Evolutionary conservation across 495 filamentous ascomycete genomes (phyloP), one percentile per base, ranked within the genome.

Genomic region (Aspergillus haitiensis): DNA sequence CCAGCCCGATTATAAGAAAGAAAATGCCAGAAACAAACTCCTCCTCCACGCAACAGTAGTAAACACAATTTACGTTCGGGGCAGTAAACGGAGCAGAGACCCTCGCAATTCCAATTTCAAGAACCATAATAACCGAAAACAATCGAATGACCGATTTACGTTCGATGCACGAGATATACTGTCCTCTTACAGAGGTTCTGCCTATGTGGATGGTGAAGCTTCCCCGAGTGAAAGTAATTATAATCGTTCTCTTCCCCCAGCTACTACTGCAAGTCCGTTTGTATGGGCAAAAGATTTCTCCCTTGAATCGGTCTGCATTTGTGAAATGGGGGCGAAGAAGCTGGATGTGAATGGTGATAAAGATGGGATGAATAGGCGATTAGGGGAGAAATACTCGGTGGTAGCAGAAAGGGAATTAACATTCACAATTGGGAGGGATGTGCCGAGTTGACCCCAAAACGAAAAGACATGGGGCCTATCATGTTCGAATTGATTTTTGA

Each of bases 21-120:
- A 52, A 48, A 62, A 49, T 8, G 46, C 16, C 16, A 34, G 13
- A 62, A 61, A 16, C 21, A 33, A 37, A 11, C 70, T 98, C 50
- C 80, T 89, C 16, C 68, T 97, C 51, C 93, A 97, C 69, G 91
- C 89, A 13, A 96, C 93, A 4, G 78, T 97, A 5, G 73, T 94
- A 18, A 97, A 97, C 71, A 97, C 92, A 7, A 83, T 92, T 34
- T 97, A 97, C 69, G 84, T 87, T 6, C 18, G 51, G 15, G 55
- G 55, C 18, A 62, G 21, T 33, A 57, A 21, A 33, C 39, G n/a
- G 34, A 40, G 35, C 12, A n/a, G 42, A 6, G 40, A 44, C 34
- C 46, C 42, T 6, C 40, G 15, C 16, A 16, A 35, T 58, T 68
- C 59, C 18, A 60, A 36, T 46, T 9, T 40, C 7, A 57, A 58